These are phyloP conservation scores for Neurospora sp. DNA, from an alignment of 495 filamentous ascomycete genomes.

Conservation along the genomic window DNA sequence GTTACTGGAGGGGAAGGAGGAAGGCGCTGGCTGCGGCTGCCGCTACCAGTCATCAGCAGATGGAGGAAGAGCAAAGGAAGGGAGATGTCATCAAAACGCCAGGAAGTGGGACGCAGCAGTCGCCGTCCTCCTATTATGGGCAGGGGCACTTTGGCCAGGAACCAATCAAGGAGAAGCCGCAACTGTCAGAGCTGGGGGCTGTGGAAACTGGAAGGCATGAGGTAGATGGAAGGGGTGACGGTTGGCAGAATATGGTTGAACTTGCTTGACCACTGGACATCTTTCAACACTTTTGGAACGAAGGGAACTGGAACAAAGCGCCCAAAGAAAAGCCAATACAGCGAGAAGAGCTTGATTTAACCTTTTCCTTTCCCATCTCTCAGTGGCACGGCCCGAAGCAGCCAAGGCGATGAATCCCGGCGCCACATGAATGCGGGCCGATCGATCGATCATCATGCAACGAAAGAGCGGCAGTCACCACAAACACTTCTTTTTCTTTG, in stretches of 20 bases:
- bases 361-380: background rate
- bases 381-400: background rate
- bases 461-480: background rate
- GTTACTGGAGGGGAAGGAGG: background rate
- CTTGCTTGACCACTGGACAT: background rate
- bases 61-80: too few relatives aligned
- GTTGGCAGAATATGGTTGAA: background rate
- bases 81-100: too few relatives aligned
- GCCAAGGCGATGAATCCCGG: background rate
- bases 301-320: background rate
- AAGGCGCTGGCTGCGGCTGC: background rate
- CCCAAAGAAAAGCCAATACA: background rate
- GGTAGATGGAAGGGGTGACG: background rate
- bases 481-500: background rate
- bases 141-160: background rate
- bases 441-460: background rate
- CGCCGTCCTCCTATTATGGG: too few relatives aligned
- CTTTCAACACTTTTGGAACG: background rate
- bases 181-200: background rate
- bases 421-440: background rate
- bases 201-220: background rate
- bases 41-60: too few relatives aligned
- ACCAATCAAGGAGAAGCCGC: background rate
- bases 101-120: too few relatives aligned
- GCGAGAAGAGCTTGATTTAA: background rate